Conservation (phyloP, 1,284 basidiomycete species). For the Puccinia coronata region DNA sequence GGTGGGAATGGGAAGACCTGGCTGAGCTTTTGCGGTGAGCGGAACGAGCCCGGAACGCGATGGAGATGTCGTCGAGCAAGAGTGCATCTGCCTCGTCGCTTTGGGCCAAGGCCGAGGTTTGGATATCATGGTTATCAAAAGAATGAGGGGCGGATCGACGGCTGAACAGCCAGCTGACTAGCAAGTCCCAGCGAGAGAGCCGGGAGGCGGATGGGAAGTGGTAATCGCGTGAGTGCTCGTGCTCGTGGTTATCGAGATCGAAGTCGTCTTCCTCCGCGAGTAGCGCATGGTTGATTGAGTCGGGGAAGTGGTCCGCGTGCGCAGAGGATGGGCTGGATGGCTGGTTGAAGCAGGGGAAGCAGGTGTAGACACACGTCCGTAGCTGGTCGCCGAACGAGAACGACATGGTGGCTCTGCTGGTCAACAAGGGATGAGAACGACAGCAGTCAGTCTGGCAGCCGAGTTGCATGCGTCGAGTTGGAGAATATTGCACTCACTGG, state of each 20-base stretch:
- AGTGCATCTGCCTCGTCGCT: background rate
- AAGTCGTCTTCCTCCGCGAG: background rate
- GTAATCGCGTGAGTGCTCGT: background rate
- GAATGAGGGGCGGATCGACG: background rate
- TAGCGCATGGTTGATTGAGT: background rate
- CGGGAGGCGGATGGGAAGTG: background rate
- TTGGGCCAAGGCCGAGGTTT: conserved; percentile 12
- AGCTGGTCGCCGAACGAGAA: conserved; percentile 25
- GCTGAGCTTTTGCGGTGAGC: background rate
- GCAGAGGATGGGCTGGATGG: background rate
- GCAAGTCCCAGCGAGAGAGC: conserved; percentile 31
- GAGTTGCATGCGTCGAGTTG: too few species aligned
- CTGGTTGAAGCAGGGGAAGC: conserved; percentile 8
- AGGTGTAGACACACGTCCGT: background rate
- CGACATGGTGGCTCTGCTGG: background rate
- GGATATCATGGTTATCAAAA: background rate
- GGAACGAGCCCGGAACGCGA: background rate
- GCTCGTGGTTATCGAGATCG: too few species aligned
- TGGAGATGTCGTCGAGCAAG: conserved; percentile 20
- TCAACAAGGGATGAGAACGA: too few species aligned
- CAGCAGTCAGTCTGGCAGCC: too few species aligned
- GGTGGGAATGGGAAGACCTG: background rate
- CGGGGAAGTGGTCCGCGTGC: background rate
- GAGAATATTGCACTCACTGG: too few species aligned
- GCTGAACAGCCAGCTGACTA: conserved; percentile 20